These are phyloP conservation scores for Naganishia antarctica DNA, from an alignment of 768 basidiomycete genomes.

Conservation along the genomic window DNA sequence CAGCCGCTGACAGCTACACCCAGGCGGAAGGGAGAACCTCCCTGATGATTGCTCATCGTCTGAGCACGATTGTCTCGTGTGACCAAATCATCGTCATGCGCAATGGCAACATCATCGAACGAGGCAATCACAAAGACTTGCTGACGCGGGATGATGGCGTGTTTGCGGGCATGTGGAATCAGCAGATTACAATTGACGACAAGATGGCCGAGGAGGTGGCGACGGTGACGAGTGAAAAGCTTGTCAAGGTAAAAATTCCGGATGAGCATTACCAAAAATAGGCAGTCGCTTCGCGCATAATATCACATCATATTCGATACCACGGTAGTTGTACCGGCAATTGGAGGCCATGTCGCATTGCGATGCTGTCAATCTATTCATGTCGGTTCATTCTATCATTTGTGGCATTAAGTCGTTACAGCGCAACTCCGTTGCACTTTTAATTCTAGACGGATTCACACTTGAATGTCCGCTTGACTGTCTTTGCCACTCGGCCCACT, in stretches of 20 bases:
- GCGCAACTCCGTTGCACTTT: background rate
- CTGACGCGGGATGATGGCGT: constrained; percentile 61
- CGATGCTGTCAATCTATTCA: background rate
- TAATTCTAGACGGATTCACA: constrained; percentile 37
- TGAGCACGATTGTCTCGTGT: constrained; percentile 58
- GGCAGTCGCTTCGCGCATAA: no score
- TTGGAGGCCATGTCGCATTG: no score
- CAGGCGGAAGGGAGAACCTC: constrained; percentile 62
- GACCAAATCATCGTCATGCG: constrained; percentile 85
- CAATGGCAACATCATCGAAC: constrained; percentile 73
- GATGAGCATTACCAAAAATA: constrained; percentile 1
- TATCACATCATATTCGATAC: no score
- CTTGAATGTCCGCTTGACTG: constrained; percentile 47
- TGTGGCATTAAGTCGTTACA: background rate
- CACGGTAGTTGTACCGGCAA: no score
- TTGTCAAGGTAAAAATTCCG: constrained; percentile 2
- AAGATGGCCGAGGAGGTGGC: constrained; percentile 8
- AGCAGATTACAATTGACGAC: constrained; percentile 58
- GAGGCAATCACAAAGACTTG: constrained; percentile 64
- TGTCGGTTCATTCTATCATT: background rate
- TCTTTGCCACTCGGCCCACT: constrained; percentile 40
- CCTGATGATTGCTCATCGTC: constrained; percentile 71
- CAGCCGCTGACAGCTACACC: background rate
- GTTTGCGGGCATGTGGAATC: constrained; percentile 84
- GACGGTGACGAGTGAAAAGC: background rate